Evolutionary conservation across 768 basidiomycete genomes (phyloP).

Genomic region (Trametopsis cervina): DNA sequence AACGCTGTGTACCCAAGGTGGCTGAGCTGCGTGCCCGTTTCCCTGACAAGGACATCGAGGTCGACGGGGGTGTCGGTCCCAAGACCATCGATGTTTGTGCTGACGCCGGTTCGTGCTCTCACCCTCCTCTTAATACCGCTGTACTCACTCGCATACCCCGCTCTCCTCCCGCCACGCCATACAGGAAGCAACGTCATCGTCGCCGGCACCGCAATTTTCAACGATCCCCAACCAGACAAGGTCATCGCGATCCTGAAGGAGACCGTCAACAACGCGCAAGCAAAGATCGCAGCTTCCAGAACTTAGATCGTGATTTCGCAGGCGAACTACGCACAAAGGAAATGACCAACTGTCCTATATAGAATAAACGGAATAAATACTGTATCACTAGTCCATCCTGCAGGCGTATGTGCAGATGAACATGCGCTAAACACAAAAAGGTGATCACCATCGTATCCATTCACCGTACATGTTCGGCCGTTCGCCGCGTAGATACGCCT

Average conservation of each 20-base stretch:
- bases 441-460: constrained; percentile 45
- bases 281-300: constrained; percentile 26
- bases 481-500: constrained; percentile 87
- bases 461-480: constrained; percentile 95
- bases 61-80: constrained; percentile 96
- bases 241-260: constrained; percentile 72
- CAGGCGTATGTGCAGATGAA: not conserved
- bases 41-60: constrained; percentile 94
- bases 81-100: constrained; percentile 86
- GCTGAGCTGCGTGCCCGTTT: constrained; percentile 84
- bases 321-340: too few relatives aligned
- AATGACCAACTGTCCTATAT: too few relatives aligned
- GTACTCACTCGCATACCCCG: not conserved
- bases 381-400: too few relatives aligned
- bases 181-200: constrained; percentile 97
- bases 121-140: not conserved
- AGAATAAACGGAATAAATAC: too few relatives aligned
- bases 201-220: constrained; percentile 94
- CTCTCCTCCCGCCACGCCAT: not conserved
- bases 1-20: constrained; percentile 90
- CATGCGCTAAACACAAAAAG: too few relatives aligned
- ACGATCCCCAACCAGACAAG: constrained; percentile 64
- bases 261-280: constrained; percentile 63
- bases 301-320: too few relatives aligned
- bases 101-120: constrained; percentile 58